A percentile compares a stretch with the other conserved stretches of the same genome.
Evolutionary conservation across 352 stramenopile genomes (phyloP).

Genomic region (Phytophthora syringae): DNA sequence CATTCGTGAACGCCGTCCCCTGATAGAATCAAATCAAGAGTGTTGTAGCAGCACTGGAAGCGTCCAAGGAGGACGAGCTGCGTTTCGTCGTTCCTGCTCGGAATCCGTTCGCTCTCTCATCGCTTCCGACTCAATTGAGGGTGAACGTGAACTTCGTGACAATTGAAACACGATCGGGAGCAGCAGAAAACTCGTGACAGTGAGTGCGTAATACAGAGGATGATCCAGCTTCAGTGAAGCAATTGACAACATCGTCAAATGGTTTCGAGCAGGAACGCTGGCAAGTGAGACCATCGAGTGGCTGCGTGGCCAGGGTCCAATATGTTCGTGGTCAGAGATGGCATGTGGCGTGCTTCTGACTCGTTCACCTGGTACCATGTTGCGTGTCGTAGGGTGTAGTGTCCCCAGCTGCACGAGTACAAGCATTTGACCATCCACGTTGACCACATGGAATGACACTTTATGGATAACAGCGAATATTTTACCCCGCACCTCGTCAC

Average conservation of each 20-base stretch:
- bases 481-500: neutral
- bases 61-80: conserved; percentile 16
- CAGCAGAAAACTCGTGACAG: conserved; percentile 21
- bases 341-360: conserved; percentile 22
- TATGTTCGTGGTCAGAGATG: conserved; percentile 16
- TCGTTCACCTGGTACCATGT: conserved; percentile 8
- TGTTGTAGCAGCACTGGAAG: conserved; percentile 31
- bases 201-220: conserved; percentile 10
- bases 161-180: conserved; percentile 23
- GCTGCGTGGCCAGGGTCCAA: conserved; percentile 1
- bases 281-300: conserved; percentile 19
- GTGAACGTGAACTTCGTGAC: conserved; percentile 1
- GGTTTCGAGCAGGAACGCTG: neutral
- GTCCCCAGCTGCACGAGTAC: conserved; percentile 9
- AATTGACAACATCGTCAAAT: conserved; percentile 19
- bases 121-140: neutral
- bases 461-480: neutral
- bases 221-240: conserved; percentile 16
- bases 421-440: neutral
- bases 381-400: conserved; percentile 19
- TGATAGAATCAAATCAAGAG: conserved; percentile 9
- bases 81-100: conserved; percentile 14
- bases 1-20: conserved; percentile 22
- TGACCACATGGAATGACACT: neutral
- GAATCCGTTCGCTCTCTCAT: conserved; percentile 6